Percentiles rank a stretch among this genome's conserved stretches.
Evolutionary conservation across 805 yeast species (phyloP).

Genomic region (Starmerella potacharoeniae): DNA sequence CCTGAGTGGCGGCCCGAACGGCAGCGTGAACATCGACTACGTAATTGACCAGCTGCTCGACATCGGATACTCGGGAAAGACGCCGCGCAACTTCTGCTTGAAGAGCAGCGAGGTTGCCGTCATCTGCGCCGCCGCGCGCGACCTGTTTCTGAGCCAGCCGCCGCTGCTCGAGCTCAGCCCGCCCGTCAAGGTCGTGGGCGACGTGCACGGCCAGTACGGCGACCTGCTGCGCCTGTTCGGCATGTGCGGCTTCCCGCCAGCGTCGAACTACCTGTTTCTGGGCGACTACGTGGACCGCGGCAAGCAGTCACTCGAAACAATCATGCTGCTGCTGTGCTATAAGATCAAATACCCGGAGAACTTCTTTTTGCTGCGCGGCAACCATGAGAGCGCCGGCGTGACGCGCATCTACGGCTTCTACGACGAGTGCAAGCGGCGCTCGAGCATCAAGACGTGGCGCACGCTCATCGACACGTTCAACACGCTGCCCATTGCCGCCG

Average conservation of each 20-base stretch:
- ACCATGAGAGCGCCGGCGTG: conserved; percentile 95
- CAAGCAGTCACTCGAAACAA: conserved; percentile 89
- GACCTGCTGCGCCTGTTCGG: conserved; percentile 86
- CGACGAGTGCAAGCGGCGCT: conserved; percentile 92
- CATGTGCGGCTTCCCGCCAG: conserved; percentile 94
- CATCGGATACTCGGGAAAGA: conserved; percentile 91
- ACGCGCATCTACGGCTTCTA: conserved; percentile 95
- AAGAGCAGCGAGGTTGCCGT: conserved; percentile 81
- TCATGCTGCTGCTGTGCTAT: conserved; percentile 72
- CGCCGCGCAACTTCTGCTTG: conserved; percentile 74
- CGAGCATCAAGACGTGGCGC: conserved; percentile 87
- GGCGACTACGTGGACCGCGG: conserved; percentile 99
- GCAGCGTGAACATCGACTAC: conserved; percentile 58
- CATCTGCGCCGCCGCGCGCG: conserved; percentile 79
- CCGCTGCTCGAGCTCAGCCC: conserved; percentile 74
- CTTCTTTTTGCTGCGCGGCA: conserved; percentile 85
- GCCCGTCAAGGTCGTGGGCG: conserved; percentile 81
- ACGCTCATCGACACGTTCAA: conserved; percentile 87
- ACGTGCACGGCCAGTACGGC: conserved; percentile 93
- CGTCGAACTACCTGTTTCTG: conserved; percentile 76
- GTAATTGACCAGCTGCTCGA: conserved; percentile 82
- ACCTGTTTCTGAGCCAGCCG: conserved; percentile 82
- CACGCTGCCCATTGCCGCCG: conserved; percentile 88
- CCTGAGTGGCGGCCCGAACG: conserved; percentile 27
- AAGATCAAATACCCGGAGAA: conserved; percentile 94